Base-by-base conservation (phyloP, 257 asterid genomes). In the Penstemon barbatus region DNA sequence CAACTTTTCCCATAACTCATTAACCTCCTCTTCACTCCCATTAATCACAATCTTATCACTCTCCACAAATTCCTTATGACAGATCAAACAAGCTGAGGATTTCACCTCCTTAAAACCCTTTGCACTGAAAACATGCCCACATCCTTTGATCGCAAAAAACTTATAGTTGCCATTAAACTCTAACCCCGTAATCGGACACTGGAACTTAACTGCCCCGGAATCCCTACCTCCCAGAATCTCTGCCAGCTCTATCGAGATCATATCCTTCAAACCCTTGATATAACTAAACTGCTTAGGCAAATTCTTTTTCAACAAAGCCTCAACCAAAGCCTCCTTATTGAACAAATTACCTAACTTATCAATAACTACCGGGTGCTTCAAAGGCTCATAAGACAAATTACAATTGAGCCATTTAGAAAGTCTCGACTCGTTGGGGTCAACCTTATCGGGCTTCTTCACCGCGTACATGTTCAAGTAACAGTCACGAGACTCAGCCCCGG, bases 401-500 rank as follows among this genome's bases (percentile, higher is more conserved):
- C 97, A 94, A 60, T 89, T 94, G 18, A 89, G 43, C 85, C 91
- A 94, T 57, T 80, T 94, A 5, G 97, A 91, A 7, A 94, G 75
- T 41, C 96, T 86, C 81, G 70, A 33, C 79, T 94, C 99, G 48
- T 89, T 83, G 0, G 95, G 97, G 36, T 94, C 96, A 18, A 76
- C 84, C 79, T 87, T 93, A 50, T 90, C 97, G 10, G 96, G 97
- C 73, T 87, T 89, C 74, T 89, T 91, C 7, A 13, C 76, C 3
- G 96, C 96, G 74, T 94, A 89, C 97, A 94, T 94, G 63, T 91
- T 90, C 42, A 93, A 63, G 72, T 83, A 94, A 59, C 96, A 94
- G 79, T 91, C 97, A 7, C 97, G 77, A 3, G 97, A 93, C 81
- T 93, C 97, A 0, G 97, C 99, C 46, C 99, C 89, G 3, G 99